phyloP scores from a whole-genome alignment of 768 basidiomycete genomes.

The Suillus tomentosus region DNA sequence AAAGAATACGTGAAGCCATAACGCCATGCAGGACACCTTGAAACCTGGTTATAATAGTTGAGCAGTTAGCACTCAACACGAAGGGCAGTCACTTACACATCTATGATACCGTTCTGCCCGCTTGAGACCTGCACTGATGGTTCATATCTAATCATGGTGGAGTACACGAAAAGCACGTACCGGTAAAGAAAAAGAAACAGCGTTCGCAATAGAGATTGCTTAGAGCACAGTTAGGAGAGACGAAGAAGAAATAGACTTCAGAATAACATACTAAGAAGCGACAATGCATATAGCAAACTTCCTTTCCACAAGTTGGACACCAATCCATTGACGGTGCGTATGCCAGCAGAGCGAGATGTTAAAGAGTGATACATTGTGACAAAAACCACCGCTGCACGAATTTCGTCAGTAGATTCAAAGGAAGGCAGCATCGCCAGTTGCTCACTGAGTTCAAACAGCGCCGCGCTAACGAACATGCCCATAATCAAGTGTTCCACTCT shows the following conservation, averaged over 20 bases:
- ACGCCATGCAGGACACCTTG: constrained; percentile 17
- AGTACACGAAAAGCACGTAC: constrained; percentile 3
- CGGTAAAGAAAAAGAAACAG: constrained; percentile 16
- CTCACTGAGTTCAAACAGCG: constrained; percentile 17
- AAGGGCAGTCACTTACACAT: constrained; percentile 12
- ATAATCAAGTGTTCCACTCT: constrained; percentile 13
- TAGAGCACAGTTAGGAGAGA: not conserved
- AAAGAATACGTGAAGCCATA: constrained; percentile 19
- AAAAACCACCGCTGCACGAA: constrained; percentile 7
- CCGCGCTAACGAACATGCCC: constrained; percentile 16
- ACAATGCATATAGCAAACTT: constrained; percentile 16
- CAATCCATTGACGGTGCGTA: not conserved
- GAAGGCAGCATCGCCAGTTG: not conserved
- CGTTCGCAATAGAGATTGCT: constrained; percentile 13
- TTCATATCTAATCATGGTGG: not conserved
- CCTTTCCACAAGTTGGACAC: constrained; percentile 10
- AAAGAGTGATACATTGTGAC: constrained; percentile 10
- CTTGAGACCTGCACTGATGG: constrained; percentile 1
- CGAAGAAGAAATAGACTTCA: not conserved
- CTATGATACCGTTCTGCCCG: constrained; percentile 15
- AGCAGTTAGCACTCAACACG: not conserved
- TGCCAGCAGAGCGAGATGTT: not conserved
- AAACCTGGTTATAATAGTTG: constrained; percentile 5
- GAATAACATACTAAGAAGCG: constrained; percentile 12
- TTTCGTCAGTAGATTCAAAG: not conserved